Percentiles rank a stretch among this genome's conserved stretches.
Conservation (phyloP, 2,329 filamentous ascomycete species). For the Cytospora mali region DNA sequence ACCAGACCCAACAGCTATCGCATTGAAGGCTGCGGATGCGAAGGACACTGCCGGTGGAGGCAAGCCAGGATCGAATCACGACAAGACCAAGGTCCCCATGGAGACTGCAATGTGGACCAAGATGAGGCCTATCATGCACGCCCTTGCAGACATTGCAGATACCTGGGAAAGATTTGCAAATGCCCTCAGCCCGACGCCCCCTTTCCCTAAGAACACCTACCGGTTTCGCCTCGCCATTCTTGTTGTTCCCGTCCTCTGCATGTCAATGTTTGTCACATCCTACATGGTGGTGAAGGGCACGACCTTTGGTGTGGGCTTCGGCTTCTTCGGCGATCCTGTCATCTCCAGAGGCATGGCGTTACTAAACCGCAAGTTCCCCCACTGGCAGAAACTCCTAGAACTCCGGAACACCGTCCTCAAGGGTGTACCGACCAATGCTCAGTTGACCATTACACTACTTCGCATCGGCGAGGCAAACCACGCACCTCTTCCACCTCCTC, state of each 20-base stretch:
- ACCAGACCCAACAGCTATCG: slow-evolving; percentile 43
- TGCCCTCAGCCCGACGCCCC: slow-evolving; percentile 64
- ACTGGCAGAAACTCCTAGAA: slow-evolving; percentile 76
- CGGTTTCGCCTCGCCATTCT: slow-evolving; percentile 57
- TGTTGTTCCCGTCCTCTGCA: slow-evolving; percentile 54
- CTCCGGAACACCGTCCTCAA: slow-evolving; percentile 76
- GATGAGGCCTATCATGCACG: slow-evolving; percentile 72
- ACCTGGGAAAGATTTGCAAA: slow-evolving; percentile 56
- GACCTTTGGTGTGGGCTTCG: slow-evolving; percentile 70
- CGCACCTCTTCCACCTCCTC: slow-evolving; percentile 70
- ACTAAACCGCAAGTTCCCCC: slow-evolving; percentile 63
- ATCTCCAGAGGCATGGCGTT: slow-evolving; percentile 61
- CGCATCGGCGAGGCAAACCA: slow-evolving; percentile 82
- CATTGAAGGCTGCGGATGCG: slow-evolving; percentile 43
- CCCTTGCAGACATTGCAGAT: slow-evolving; percentile 50
- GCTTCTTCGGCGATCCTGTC: slow-evolving; percentile 79
- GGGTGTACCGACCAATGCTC: slow-evolving; percentile 83
- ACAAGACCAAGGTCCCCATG: slow-evolving; percentile 80
- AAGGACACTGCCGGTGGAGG: slow-evolving; percentile 50
- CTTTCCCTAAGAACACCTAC: slow-evolving; percentile 58
- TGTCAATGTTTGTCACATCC: slow-evolving; percentile 56
- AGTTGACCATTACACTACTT: slow-evolving; percentile 78
- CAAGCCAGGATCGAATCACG: slow-evolving; percentile 54
- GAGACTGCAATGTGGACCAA: slow-evolving; percentile 76
- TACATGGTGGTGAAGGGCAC: slow-evolving; percentile 66